Conservation (phyloP, 805 yeast genomes). For the Cyberlindnera meyerae region DNA sequence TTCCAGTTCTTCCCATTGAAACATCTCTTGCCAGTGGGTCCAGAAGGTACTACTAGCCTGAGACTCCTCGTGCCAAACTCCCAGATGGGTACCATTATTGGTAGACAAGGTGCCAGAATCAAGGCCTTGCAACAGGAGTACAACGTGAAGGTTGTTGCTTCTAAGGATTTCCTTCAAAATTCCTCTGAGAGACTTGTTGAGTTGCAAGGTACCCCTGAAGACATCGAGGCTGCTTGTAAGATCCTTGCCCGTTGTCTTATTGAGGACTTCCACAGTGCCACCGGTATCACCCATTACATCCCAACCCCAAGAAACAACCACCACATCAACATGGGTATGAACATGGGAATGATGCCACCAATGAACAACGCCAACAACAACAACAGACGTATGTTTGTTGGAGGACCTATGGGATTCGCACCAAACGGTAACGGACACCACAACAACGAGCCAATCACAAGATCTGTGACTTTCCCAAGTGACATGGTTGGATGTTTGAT, state of each 20-base stretch:
- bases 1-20: constrained; percentile 57
- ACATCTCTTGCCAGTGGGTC: constrained; percentile 48
- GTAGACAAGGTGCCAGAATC: constrained; percentile 75
- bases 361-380: neutral
- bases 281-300: constrained; percentile 55
- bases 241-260: constrained; percentile 65
- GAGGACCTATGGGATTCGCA: neutral
- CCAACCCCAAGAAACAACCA: constrained; percentile 11
- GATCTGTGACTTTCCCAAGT: constrained; percentile 59
- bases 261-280: constrained; percentile 66
- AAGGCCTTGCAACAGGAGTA: constrained; percentile 68
- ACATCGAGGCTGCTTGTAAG: constrained; percentile 52
- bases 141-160: constrained; percentile 78
- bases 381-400: constrained; percentile 4
- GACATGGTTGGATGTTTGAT: constrained; percentile 86
- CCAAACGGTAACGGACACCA: constrained; percentile 3
- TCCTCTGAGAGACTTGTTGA: constrained; percentile 85
- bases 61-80: constrained; percentile 76
- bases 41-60: constrained; percentile 50
- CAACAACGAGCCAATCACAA: too few relatives aligned
- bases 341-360: neutral
- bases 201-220: constrained; percentile 70
- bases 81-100: constrained; percentile 86
- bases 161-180: constrained; percentile 75
- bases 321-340: constrained; percentile 3